A percentile compares a stretch with the other conserved stretches of the same genome.
phyloP scores from a whole-genome alignment of 768 basidiomycete species.

The Pisolithus albus region DNA sequence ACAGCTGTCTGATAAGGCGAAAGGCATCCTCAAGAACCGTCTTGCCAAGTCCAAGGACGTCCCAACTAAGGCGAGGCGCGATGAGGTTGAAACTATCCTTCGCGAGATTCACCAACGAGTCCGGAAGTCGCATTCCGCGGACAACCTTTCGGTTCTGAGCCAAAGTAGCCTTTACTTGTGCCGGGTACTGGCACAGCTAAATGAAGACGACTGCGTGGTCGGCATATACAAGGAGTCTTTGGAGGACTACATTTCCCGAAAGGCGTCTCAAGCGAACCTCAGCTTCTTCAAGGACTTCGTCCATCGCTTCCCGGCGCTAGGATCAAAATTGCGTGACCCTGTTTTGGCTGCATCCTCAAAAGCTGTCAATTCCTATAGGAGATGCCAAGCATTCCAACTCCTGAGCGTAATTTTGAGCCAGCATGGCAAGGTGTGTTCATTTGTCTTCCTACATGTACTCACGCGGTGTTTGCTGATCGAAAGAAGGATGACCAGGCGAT shows the following conservation, averaged over 20 bases:
- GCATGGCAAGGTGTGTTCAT: conserved; percentile 15
- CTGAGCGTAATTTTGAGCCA: conserved; percentile 57
- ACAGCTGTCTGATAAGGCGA: conserved; percentile 85
- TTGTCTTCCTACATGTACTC: not conserved
- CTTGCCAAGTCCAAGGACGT: conserved; percentile 69
- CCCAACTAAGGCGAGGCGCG: conserved; percentile 30
- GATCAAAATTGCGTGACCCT: conserved; percentile 57
- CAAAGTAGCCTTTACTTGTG: conserved; percentile 66
- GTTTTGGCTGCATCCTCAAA: conserved; percentile 51
- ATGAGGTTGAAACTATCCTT: conserved; percentile 41
- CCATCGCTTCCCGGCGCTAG: conserved; percentile 53
- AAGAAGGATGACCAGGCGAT: conserved; percentile 30
- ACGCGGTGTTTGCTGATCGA: conserved; percentile 6
- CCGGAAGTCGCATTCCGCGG: conserved; percentile 53
- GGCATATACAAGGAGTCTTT: conserved; percentile 61
- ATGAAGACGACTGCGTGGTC: conserved; percentile 37
- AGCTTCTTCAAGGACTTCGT: conserved; percentile 77
- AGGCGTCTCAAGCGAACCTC: conserved; percentile 67
- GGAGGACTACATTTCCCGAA: conserved; percentile 70
- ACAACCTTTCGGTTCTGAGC: conserved; percentile 58
- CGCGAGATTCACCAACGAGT: conserved; percentile 67
- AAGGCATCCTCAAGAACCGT: conserved; percentile 67
- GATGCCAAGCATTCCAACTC: conserved; percentile 67
- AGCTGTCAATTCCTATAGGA: conserved; percentile 72
- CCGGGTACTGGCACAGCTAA: conserved; percentile 38